phyloP scores from a whole-genome alignment of 768 basidiomycete genomes.

The Naganishia friedmannii region DNA sequence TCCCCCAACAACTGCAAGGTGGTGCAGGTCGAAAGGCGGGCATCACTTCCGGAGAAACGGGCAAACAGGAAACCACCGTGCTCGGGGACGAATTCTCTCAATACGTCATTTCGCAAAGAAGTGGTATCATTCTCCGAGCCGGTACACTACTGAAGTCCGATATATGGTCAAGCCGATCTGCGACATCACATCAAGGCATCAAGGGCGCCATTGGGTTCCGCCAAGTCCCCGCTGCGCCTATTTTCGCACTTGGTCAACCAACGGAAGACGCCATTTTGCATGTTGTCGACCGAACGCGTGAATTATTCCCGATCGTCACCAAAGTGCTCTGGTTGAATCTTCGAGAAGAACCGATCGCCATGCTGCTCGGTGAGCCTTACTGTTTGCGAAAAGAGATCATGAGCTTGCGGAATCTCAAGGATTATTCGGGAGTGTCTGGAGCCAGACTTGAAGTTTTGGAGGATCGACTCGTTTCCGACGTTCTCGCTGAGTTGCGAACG shows the following conservation, averaged over 20 bases:
- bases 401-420: constrained; percentile 92
- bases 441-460: constrained; percentile 84
- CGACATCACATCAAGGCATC: constrained; percentile 57
- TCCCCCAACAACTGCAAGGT: constrained; percentile 17
- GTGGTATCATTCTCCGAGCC: constrained; percentile 88
- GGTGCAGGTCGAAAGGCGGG: constrained; percentile 5
- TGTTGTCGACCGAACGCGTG: constrained; percentile 66
- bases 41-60: constrained; percentile 61
- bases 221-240: constrained; percentile 70
- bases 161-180: constrained; percentile 65
- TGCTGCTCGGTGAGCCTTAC: constrained; percentile 85
- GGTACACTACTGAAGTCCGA: constrained; percentile 88
- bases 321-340: constrained; percentile 85
- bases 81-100: constrained; percentile 94
- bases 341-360: constrained; percentile 61
- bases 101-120: constrained; percentile 88
- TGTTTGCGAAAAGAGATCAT: constrained; percentile 78
- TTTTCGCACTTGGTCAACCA: constrained; percentile 92
- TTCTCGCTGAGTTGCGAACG: constrained; percentile 71
- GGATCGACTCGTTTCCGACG: constrained; percentile 82
- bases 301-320: constrained; percentile 61
- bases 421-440: constrained; percentile 92
- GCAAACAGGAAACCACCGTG: constrained; percentile 73
- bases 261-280: constrained; percentile 79
- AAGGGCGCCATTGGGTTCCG: constrained; percentile 96